Evolutionary conservation across 441 rosid species (phyloP).

Genomic region (Pelargonium myrrhifolium): DNA sequence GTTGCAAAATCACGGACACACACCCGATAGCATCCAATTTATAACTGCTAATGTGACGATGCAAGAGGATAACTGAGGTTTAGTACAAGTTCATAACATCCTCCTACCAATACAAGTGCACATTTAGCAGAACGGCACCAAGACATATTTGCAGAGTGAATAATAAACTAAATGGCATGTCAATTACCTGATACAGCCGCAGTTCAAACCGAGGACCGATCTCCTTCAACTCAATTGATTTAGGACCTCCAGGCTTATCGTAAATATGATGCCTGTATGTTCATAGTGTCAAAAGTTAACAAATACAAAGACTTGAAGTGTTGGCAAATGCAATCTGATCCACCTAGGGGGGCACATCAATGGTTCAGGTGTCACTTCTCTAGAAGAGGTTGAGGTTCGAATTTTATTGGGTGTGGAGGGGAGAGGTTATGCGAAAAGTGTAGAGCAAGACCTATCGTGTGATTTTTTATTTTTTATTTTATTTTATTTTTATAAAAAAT

Average conservation of each 20-base stretch:
- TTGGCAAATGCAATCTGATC: neutral
- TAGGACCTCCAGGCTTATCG: conserved; percentile 73
- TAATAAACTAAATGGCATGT: neutral
- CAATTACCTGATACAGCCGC: conserved; percentile 71
- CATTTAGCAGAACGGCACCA: neutral
- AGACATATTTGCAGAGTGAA: neutral
- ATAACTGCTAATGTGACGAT: neutral
- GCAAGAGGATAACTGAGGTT: neutral
- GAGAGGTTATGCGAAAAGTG: too few relatives aligned
- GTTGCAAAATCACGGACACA: neutral
- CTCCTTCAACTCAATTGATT: conserved; percentile 71
- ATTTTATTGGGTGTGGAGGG: too few relatives aligned
- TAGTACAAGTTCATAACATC: neutral
- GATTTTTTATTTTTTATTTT: too few relatives aligned
- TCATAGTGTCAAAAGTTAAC: conserved; percentile 7
- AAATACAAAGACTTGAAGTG: neutral
- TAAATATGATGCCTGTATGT: conserved; percentile 69
- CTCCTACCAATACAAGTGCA: neutral
- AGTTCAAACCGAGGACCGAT: conserved; percentile 89
- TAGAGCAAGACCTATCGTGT: too few relatives aligned
- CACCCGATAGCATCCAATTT: neutral
- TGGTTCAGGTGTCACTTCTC: too few relatives aligned
- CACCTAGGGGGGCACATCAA: too few relatives aligned
- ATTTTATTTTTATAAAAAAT: too few relatives aligned
- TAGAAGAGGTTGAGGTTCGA: too few relatives aligned